These are phyloP conservation scores for Naganishia liquefaciens DNA, from an alignment of 1,284 basidiomycete species.

Conservation along the genomic window DNA sequence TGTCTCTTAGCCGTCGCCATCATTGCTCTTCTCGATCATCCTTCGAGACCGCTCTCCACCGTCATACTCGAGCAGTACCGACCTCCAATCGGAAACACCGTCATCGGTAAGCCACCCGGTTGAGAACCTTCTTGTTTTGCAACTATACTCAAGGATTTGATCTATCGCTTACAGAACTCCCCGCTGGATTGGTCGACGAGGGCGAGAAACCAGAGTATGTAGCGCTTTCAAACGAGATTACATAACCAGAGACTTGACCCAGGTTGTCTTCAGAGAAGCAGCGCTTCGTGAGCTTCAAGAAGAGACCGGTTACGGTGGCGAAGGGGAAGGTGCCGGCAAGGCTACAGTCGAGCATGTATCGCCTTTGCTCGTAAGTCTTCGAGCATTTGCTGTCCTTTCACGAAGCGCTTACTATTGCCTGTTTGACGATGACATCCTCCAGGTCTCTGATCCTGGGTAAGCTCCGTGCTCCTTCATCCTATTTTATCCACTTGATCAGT, in stretches of 20 bases:
- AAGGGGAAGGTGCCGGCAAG: constrained; percentile 54
- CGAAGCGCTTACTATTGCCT: background rate
- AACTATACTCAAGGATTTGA: constrained; percentile 11
- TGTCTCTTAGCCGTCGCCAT: constrained; percentile 70
- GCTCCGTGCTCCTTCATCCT: background rate
- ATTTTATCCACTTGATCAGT: no score
- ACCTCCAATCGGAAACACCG: constrained; percentile 71
- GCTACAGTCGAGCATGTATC: constrained; percentile 64
- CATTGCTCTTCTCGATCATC: constrained; percentile 72
- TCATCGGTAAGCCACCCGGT: constrained; percentile 63
- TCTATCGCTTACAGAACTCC: constrained; percentile 63
- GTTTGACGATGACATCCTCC: background rate
- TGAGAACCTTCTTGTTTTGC: constrained; percentile 8
- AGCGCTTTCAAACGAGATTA: no score
- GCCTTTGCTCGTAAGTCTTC: constrained; percentile 63
- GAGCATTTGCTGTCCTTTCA: background rate
- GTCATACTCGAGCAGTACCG: constrained; percentile 86
- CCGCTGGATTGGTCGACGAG: constrained; percentile 81
- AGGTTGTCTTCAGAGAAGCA: constrained; percentile 47
- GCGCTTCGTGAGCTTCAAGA: constrained; percentile 84
- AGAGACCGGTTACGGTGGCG: constrained; percentile 75
- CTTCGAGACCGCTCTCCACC: constrained; percentile 62
- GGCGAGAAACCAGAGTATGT: constrained; percentile 70
- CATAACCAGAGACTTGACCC: no score
- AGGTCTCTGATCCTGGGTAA: constrained; percentile 61